These are phyloP conservation scores for Herpotrichia juniperi DNA, from an alignment of 2,329 filamentous ascomycete genomes.

Conservation along the genomic window DNA sequence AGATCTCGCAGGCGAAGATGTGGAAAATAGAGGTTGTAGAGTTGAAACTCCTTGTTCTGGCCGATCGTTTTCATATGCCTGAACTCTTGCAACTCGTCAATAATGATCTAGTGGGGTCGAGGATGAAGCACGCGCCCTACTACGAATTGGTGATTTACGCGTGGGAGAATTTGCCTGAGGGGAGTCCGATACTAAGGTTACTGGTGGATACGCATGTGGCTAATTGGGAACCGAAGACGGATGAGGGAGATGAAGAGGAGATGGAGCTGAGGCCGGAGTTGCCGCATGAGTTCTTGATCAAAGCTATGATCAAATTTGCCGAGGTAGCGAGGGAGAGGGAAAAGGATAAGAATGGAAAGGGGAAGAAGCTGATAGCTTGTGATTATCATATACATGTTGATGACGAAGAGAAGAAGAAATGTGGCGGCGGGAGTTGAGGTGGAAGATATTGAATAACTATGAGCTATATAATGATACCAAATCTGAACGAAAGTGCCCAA, in stretches of 20 bases:
- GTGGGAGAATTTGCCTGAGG: slow-evolving; percentile 14
- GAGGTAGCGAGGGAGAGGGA: too few relatives aligned
- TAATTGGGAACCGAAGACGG: background rate
- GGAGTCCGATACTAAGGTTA: slow-evolving; percentile 12
- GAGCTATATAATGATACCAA: too few relatives aligned
- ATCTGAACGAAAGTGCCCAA: too few relatives aligned
- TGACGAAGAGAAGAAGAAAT: background rate
- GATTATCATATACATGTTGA: background rate
- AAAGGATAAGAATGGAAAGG: background rate
- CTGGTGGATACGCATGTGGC: slow-evolving; percentile 7
- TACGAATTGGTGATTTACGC: slow-evolving; percentile 12
- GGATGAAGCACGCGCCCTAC: background rate
- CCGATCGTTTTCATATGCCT: background rate
- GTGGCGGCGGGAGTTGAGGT: too few relatives aligned
- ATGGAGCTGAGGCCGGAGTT: background rate
- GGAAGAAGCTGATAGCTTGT: background rate
- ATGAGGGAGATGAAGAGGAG: background rate
- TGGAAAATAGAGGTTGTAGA: background rate
- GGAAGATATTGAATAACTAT: too few relatives aligned
- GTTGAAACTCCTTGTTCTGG: background rate
- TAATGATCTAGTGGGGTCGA: too few relatives aligned
- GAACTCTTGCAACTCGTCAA: too few relatives aligned
- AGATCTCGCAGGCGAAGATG: background rate
- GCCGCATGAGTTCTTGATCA: background rate
- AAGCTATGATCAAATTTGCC: background rate